phyloP scores from a whole-genome alignment of 1,284 basidiomycete species.

The Athelia sp. region DNA sequence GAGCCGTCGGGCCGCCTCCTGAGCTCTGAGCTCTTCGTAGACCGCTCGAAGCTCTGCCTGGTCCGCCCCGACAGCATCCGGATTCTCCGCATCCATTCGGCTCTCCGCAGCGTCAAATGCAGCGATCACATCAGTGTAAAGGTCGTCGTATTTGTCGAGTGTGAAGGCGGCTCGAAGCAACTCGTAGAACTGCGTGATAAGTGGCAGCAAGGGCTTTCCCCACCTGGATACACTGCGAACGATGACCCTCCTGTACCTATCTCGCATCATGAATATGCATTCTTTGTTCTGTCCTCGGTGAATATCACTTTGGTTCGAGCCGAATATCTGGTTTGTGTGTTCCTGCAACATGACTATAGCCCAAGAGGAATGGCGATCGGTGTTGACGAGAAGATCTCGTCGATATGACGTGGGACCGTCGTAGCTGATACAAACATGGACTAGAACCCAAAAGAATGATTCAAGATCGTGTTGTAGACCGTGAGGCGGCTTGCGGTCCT shows the following conservation, averaged over 20 bases:
- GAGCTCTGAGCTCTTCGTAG: too few species aligned
- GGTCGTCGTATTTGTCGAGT: neutral
- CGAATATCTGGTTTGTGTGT: too few species aligned
- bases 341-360: neutral
- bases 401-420: neutral
- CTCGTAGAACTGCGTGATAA: neutral
- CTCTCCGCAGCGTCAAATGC: neutral
- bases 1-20: too few species aligned
- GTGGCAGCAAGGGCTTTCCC: neutral
- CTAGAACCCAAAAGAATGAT: neutral
- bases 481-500: neutral
- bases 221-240: neutral
- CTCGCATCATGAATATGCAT: neutral
- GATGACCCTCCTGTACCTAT: too few species aligned
- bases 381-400: neutral
- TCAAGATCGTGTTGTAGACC: neutral
- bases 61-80: too few species aligned
- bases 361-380: too few species aligned
- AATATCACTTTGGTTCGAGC: neutral
- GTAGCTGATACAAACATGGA: neutral
- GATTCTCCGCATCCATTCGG: too few species aligned
- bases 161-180: neutral
- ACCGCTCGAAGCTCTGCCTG: too few species aligned
- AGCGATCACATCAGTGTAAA: neutral
- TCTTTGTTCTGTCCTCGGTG: neutral